Evolutionary conservation across 192 early-diverging fungal species (phyloP), one percentile per base, ranked within the genome.

Genomic region (Dissophora ornata): DNA sequence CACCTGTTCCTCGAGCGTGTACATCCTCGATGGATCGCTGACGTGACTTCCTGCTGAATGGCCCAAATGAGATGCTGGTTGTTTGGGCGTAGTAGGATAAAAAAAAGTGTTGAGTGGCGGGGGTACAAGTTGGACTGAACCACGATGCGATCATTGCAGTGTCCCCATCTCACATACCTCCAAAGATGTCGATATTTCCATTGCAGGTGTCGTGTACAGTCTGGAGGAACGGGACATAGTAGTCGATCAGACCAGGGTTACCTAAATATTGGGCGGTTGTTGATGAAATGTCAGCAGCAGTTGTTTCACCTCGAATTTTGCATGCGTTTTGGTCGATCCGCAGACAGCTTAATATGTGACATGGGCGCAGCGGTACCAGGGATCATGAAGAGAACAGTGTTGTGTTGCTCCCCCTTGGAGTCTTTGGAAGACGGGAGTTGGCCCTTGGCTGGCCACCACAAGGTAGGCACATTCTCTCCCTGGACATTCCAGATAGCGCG

Each of bases 221-320:
- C 21, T 85, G 60, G 57, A 90, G 85, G 67, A 95, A 96, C n/a
- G 79, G 77, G 21, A 81, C 85, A 65, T 96, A 96, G 66, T 94
- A 94, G 50, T 95, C 91, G 25, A 91, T 83, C 33, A 93, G 53
- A 3, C 95, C 95, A 4, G 93, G 93, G 83, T 93, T 94, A 0
- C 93, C 93, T 42, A 87, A 65, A 5, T 4, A n/a, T 55, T 8
- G 28, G n/a, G n/a, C n/a, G n/a, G n/a, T n/a, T 11, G n/a, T 28
- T 18, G 4, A 3, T 4, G 22, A 29, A 52, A 34, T 28, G 34
- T 45, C 21, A 44, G 19, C 46, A 50, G 45, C n/a, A n/a, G n/a
- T n/a, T n/a, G n/a, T n/a, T n/a, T n/a, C n/a, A n/a, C n/a, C n/a
- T n/a, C n/a, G n/a, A n/a, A n/a, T n/a, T n/a, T n/a, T n/a, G n/a